phyloP scores from a whole-genome alignment of 352 stramenopile species.

The Phytophthora chlamydospora region DNA sequence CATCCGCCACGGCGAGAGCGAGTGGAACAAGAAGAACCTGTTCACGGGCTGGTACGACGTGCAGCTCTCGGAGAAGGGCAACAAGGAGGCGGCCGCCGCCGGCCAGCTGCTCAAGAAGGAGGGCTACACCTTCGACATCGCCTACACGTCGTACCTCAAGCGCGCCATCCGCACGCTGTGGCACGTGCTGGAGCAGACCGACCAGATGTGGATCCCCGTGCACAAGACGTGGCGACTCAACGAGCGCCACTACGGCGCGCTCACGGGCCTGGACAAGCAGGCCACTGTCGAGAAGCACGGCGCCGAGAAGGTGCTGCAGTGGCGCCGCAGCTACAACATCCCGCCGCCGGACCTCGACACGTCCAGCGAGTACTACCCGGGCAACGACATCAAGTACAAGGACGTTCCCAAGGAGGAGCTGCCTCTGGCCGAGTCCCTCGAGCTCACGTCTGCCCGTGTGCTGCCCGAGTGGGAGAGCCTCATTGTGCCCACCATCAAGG shows the following conservation, averaged over 20 bases:
- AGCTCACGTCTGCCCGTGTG: slow-evolving; percentile 93
- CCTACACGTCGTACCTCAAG: slow-evolving; percentile 96
- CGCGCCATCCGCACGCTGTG: slow-evolving; percentile 94
- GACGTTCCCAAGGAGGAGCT: slow-evolving; percentile 87
- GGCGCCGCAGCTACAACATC: slow-evolving; percentile 98
- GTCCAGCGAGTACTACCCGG: slow-evolving; percentile 91
- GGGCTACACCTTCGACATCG: slow-evolving; percentile 94
- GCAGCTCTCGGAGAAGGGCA: slow-evolving; percentile 89
- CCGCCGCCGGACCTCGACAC: slow-evolving; percentile 94
- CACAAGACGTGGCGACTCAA: slow-evolving; percentile 95
- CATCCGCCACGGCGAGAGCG: slow-evolving; percentile 94
- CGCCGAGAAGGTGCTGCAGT: slow-evolving; percentile 94
- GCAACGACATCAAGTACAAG: slow-evolving; percentile 92
- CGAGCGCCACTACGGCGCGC: slow-evolving; percentile 89
- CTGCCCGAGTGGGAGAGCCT: slow-evolving; percentile 91
- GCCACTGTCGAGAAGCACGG: slow-evolving; percentile 92
- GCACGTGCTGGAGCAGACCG: slow-evolving; percentile 94
- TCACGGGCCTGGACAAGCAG: slow-evolving; percentile 93
- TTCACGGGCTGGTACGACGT: slow-evolving; percentile 96
- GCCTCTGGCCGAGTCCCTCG: slow-evolving; percentile 93
- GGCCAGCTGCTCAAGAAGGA: slow-evolving; percentile 91
- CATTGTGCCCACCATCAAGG: slow-evolving; percentile 92
- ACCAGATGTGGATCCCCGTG: slow-evolving; percentile 96
- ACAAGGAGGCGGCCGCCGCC: slow-evolving; percentile 91
- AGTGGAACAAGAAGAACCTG: slow-evolving; percentile 95